These are phyloP conservation scores for Sugiyamaella sp. DNA, from an alignment of 1,139 yeast genomes.

Conservation along the genomic window DNA sequence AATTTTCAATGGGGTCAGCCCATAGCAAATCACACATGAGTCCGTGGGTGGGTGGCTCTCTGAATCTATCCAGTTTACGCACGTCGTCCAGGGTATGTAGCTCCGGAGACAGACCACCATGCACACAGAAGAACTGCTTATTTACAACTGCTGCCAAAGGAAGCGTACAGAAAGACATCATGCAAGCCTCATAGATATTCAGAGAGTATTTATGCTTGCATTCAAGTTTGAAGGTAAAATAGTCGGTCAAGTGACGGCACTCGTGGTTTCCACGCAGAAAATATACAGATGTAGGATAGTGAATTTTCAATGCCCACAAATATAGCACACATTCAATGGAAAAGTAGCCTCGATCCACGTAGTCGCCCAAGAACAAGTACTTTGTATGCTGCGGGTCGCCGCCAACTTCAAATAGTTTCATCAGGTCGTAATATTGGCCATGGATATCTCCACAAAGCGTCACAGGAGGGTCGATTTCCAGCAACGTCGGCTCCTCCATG, in stretches of 20 bases:
- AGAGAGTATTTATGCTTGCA: conserved; percentile 82
- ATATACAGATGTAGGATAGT: conserved; percentile 75
- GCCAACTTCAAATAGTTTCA: conserved; percentile 92
- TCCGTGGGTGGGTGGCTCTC: conserved; percentile 94
- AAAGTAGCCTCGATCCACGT: conserved; percentile 93
- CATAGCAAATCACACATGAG: conserved; percentile 93
- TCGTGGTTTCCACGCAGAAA: conserved; percentile 95
- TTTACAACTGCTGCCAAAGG: conserved; percentile 96
- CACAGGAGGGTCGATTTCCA: conserved; percentile 87
- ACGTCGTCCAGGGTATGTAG: conserved; percentile 70
- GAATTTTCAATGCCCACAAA: conserved; percentile 78
- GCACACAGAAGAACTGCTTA: conserved; percentile 93
- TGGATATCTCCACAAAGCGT: conserved; percentile 97
- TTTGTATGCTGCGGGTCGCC: conserved; percentile 79
- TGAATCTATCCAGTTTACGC: conserved; percentile 70
- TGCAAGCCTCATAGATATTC: conserved; percentile 70
- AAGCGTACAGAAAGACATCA: conserved; percentile 79
- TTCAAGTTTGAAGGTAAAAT: conserved; percentile 90
- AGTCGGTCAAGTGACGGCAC: conserved; percentile 89
- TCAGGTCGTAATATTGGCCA: conserved; percentile 89
- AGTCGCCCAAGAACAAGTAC: conserved; percentile 89
- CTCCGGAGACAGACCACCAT: conserved; percentile 86
- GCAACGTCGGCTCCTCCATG: conserved; percentile 72
- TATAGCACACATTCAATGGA: conserved; percentile 86
- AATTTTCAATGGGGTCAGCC: conserved; percentile 94